Conservation (phyloP, 768 basidiomycete species). For the Kwoniella sp. region DNA sequence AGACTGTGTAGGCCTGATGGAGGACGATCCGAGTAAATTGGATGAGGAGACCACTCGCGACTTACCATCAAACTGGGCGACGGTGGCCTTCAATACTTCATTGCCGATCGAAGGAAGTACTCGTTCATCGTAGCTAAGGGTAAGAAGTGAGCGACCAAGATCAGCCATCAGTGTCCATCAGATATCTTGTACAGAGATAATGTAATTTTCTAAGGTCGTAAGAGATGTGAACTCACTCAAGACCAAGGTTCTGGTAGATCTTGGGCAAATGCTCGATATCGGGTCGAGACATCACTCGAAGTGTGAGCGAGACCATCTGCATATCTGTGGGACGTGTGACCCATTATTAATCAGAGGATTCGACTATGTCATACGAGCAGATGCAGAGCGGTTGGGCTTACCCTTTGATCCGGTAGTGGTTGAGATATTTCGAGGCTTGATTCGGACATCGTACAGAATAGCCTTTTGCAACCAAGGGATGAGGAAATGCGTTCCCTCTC, state of each 20-base stretch:
- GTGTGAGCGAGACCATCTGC: slow-evolving; percentile 96
- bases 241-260: slow-evolving; percentile 91
- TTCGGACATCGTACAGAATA: slow-evolving; percentile 95
- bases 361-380: no score
- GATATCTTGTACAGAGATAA: no score
- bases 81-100: slow-evolving; percentile 96
- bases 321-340: slow-evolving; percentile 61
- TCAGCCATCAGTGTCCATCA: neutral
- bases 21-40: no score
- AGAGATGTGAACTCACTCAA: slow-evolving; percentile 67
- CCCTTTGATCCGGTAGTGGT: slow-evolving; percentile 96
- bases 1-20: no score
- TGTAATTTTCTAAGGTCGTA: no score
- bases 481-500: slow-evolving; percentile 94
- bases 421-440: slow-evolving; percentile 98
- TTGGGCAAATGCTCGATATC: slow-evolving; percentile 82
- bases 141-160: slow-evolving; percentile 1
- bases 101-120: slow-evolving; percentile 70
- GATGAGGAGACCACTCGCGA: no score
- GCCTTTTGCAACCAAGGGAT: slow-evolving; percentile 94
- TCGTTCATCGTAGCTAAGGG: slow-evolving; percentile 81
- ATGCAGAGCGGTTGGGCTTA: no score
- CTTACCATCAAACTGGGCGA: slow-evolving; percentile 88
- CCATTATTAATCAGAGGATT: neutral
- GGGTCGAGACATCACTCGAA: slow-evolving; percentile 91